Base-by-base conservation (phyloP, 495 filamentous ascomycete genomes). In the Symbiotaphrina buchneri region DNA sequence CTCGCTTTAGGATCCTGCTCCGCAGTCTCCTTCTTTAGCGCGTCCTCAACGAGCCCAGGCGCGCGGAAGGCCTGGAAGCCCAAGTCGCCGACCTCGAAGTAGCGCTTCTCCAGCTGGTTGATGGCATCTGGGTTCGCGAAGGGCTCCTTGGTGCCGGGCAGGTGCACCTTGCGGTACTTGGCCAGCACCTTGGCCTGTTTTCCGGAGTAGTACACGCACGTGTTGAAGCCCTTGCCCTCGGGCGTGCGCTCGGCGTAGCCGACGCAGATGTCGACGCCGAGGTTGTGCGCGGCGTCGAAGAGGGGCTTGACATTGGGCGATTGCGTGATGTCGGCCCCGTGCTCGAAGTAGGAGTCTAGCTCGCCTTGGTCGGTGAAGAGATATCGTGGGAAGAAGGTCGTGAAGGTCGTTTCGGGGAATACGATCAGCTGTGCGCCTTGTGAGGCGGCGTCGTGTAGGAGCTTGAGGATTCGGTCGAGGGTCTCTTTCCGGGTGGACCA, bases 141-240 rank as follows among this genome's bases (percentile, higher is more conserved):
- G 1, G 58, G 58, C 40, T 63, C 58, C 16, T 44, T 43, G 13
- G 51, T 52, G 3, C 56, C 58, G 1, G 58, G 56, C 1, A 63
- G 45, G 39, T 63, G 58, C 18, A 63, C 45, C 40, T 63, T 63
- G 32, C 58, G 49, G 40, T 63, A 63, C 36, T 56, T 59, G 28
- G 44, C 40, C 10, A 63, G 40, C 14, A 63, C 43, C 15, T 41
- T 42, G 18, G 44, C 46, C 18, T 40, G 40, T 7, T 40, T 39
- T 3, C 53, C 53, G n/a, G 52, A 55, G 41, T 54, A 63, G 38
- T 59, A 60, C 10, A 59, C 41, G 33, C 44, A 44, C 27, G 49
- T 53, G 41, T 63, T 63, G 38, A 53, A 63, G 1, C 46, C 44
- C 13, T 37, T 42, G 25, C 49, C 50, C 6, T 52, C 41, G 10